phyloP scores from a whole-genome alignment of 1,284 basidiomycete species.

The Neonothopanus nambi region DNA sequence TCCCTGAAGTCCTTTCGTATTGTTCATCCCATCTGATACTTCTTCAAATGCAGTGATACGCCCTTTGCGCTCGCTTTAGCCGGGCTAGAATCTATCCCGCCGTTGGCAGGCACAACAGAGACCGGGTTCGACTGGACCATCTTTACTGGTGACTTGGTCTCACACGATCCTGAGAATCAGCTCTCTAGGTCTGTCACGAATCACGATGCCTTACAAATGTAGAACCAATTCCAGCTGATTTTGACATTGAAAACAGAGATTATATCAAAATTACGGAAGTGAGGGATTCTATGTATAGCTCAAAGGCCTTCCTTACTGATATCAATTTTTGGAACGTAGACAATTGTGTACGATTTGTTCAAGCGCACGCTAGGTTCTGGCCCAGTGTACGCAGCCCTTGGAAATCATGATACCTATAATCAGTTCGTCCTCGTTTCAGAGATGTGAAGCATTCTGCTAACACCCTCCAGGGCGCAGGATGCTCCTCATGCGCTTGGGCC shows the following conservation, averaged over 20 bases:
- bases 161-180: constrained; percentile 69
- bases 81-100: constrained; percentile 68
- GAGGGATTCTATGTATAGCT: constrained; percentile 7
- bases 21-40: neutral
- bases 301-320: neutral
- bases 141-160: constrained; percentile 78
- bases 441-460: constrained; percentile 3
- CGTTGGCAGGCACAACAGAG: constrained; percentile 61
- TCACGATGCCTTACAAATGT: constrained; percentile 5
- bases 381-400: constrained; percentile 70
- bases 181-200: constrained; percentile 47
- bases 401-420: constrained; percentile 77
- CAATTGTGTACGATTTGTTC: constrained; percentile 65
- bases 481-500: constrained; percentile 60
- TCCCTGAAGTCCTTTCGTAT: neutral
- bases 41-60: constrained; percentile 53
- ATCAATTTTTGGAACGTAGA: constrained; percentile 45
- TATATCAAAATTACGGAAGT: constrained; percentile 62
- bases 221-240: neutral
- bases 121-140: constrained; percentile 66
- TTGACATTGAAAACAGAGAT: constrained; percentile 29
- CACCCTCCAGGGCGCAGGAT: constrained; percentile 56
- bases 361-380: constrained; percentile 60
- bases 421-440: constrained; percentile 37
- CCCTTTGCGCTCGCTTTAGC: constrained; percentile 66